These are phyloP conservation scores for Scytalidium lignicola DNA, from an alignment of 2,329 filamentous ascomycete genomes.

Conservation along the genomic window DNA sequence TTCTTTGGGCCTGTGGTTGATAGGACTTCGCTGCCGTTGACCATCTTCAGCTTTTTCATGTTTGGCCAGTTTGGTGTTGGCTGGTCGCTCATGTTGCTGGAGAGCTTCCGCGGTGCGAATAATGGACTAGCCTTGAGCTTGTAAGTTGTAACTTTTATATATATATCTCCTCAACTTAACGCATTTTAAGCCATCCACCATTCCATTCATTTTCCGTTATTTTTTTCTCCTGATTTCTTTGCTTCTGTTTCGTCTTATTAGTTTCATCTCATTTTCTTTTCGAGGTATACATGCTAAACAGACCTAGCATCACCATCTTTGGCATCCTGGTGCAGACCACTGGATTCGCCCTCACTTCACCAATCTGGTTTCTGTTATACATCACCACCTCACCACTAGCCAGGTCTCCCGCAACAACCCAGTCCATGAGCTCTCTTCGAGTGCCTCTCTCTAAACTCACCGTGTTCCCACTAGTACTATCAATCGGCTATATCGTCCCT, in stretches of 20 bases:
- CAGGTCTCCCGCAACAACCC: conserved; percentile 26
- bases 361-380: conserved; percentile 37
- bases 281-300: conserved; percentile 9
- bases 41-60: conserved; percentile 16
- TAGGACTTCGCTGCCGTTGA: conserved; percentile 8
- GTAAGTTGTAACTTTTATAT: conserved; percentile 25
- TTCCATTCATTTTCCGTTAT: too few species aligned
- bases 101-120: conserved; percentile 40
- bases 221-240: too few species aligned
- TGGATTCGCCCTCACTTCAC: conserved; percentile 38
- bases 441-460: conserved; percentile 21
- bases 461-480: conserved; percentile 35
- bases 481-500: conserved; percentile 39
- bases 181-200: too few species aligned
- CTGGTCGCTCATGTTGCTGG: conserved; percentile 32
- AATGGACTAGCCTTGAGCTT: conserved; percentile 33
- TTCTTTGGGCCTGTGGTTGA: conserved; percentile 23
- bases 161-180: too few species aligned
- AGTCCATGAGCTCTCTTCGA: conserved; percentile 22
- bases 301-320: conserved; percentile 29
- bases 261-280: conserved; percentile 3
- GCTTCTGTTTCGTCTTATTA: background rate
- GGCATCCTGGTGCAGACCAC: conserved; percentile 37
- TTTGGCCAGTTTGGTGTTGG: conserved; percentile 23
- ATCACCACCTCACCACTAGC: conserved; percentile 36